Percentiles rank a stretch among this genome's conserved stretches.
These are phyloP conservation scores for Forsythia viridissima DNA, from an alignment of 257 asterid genomes.

Conservation along the genomic window DNA sequence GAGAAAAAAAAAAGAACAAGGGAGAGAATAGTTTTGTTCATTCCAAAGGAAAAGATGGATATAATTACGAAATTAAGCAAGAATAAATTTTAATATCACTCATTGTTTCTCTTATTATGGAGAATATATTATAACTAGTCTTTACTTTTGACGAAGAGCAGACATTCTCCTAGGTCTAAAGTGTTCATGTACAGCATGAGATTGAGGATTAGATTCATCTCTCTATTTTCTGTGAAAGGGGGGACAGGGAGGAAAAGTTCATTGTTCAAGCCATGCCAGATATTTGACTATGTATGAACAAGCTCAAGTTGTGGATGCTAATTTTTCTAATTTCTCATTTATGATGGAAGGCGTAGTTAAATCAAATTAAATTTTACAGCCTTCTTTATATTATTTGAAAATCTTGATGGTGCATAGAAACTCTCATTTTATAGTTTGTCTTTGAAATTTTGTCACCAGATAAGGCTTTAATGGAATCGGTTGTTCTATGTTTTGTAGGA, in stretches of 20 bases:
- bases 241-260: not conserved
- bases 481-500: constrained; percentile 52
- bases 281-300: not conserved
- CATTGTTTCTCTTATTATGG: not conserved
- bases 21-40: not conserved
- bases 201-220: not conserved
- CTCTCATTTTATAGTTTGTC: not conserved
- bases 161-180: not conserved
- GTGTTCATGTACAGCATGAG: not conserved
- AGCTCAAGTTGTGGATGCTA: not conserved
- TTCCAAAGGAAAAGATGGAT: not conserved
- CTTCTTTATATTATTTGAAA: not conserved
- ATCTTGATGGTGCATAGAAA: not conserved
- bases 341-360: not conserved
- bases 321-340: not conserved
- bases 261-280: not conserved
- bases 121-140: not conserved
- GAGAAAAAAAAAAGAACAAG: not conserved
- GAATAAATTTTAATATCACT: not conserved
- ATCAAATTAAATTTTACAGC: not conserved
- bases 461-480: not conserved
- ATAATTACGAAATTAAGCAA: not conserved
- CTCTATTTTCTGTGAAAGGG: not conserved
- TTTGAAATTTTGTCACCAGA: not conserved
- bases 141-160: not conserved